A percentile compares a stretch with the other conserved stretches of the same genome.
phyloP scores from a whole-genome alignment of 164 flowering plant species.

The Dillenia turbinata region DNA sequence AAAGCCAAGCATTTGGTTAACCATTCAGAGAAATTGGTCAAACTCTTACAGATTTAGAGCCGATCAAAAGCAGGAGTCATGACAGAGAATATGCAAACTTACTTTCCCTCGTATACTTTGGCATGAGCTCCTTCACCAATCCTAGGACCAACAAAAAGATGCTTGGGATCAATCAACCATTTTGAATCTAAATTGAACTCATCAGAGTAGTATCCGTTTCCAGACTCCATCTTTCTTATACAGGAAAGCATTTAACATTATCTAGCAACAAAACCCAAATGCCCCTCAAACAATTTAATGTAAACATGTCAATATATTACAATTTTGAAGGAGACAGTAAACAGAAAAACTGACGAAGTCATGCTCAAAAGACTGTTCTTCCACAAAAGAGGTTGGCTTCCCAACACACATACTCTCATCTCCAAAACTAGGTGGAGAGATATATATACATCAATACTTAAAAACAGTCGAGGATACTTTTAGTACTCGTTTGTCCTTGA shows the following conservation, averaged over 20 bases:
- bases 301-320: too few relatives aligned
- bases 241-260: conserved; percentile 14
- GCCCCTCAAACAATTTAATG: conserved; percentile 11
- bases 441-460: too few relatives aligned
- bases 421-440: conserved; percentile 16
- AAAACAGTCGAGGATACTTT: too few relatives aligned
- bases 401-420: conserved; percentile 21
- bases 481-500: conserved; percentile 9
- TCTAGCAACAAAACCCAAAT: conserved; percentile 5
- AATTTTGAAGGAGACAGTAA: conserved; percentile 6
- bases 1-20: too few relatives aligned
- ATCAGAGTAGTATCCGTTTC: conserved; percentile 34
- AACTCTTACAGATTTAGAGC: too few relatives aligned
- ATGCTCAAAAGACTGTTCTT: conserved; percentile 10
- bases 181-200: conserved; percentile 57
- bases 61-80: too few relatives aligned
- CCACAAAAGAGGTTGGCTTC: conserved; percentile 8
- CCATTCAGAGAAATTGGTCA: too few relatives aligned
- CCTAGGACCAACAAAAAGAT: conserved; percentile 85
- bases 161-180: conserved; percentile 88
- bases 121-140: conserved; percentile 98
- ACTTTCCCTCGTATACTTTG: conserved; percentile 97
- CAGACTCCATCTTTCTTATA: conserved; percentile 34
- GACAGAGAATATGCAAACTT: conserved; percentile 31
- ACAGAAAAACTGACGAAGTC: conserved; percentile 15